phyloP scores from a whole-genome alignment of 208 protist genomes.

The Trypanosoma cruzi region DNA sequence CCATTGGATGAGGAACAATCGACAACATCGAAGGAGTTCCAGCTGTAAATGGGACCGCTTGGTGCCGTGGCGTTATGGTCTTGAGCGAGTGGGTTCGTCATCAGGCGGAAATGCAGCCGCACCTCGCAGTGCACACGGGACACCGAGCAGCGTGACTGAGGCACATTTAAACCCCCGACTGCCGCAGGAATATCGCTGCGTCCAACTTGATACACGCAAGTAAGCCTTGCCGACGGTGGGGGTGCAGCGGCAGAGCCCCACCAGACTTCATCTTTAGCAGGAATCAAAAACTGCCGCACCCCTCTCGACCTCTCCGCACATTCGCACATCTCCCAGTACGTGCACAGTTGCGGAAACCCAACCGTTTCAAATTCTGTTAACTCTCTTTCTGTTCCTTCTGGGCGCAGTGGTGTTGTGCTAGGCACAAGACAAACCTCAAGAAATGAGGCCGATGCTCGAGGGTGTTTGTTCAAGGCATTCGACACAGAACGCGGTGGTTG shows the following conservation, averaged over 20 bases:
- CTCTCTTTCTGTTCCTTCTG: neutral
- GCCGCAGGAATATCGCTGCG: conserved; percentile 15
- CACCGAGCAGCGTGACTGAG: neutral
- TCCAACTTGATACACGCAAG: conserved; percentile 21
- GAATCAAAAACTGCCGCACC: conserved; percentile 2
- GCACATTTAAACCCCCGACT: neutral
- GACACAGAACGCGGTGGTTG: neutral
- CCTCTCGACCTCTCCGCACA: neutral
- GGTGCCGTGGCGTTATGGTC: neutral
- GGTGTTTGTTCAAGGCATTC: neutral
- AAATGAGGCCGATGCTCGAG: neutral
- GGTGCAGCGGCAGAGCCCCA: neutral
- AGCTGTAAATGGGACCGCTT: conserved; percentile 15
- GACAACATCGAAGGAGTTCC: conserved; percentile 28
- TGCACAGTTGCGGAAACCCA: neutral
- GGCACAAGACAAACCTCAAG: neutral
- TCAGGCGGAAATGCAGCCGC: conserved; percentile 18
- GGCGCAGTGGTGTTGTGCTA: neutral
- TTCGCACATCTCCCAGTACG: neutral
- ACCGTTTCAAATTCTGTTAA: neutral
- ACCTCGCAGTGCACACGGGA: conserved; percentile 26
- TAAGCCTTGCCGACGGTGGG: conserved; percentile 4
- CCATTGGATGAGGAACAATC: conserved; percentile 27
- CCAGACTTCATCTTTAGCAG: neutral
- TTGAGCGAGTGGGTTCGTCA: neutral